phyloP scores from a whole-genome alignment of 805 yeast species.

The Candida yuanshanica region DNA sequence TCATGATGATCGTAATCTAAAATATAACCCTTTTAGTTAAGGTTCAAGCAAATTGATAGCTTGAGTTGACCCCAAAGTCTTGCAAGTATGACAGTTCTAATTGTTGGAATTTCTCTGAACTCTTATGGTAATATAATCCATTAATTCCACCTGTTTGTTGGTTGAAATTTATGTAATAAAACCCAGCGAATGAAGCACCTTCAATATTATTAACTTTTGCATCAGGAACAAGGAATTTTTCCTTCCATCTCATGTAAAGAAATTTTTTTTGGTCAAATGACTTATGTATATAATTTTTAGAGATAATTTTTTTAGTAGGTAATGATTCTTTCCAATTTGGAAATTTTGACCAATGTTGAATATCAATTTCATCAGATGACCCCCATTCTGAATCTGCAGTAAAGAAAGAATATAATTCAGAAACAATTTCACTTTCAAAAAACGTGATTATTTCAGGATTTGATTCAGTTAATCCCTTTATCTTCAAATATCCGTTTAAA shows the following conservation, averaged over 20 bases:
- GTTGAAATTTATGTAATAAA: slow-evolving; percentile 81
- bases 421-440: slow-evolving; percentile 62
- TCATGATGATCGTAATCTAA: too few relatives aligned
- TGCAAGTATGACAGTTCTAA: slow-evolving; percentile 40
- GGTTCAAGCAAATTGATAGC: background rate
- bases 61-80: background rate
- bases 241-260: slow-evolving; percentile 94
- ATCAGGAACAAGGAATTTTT: slow-evolving; percentile 79
- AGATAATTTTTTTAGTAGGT: slow-evolving; percentile 13
- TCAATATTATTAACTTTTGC: slow-evolving; percentile 47
- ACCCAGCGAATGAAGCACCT: slow-evolving; percentile 86
- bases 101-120: slow-evolving; percentile 74
- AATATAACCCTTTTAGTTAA: too few relatives aligned
- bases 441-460: slow-evolving; percentile 72
- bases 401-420: slow-evolving; percentile 44
- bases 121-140: slow-evolving; percentile 78
- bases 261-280: slow-evolving; percentile 37
- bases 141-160: slow-evolving; percentile 67
- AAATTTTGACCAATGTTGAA: slow-evolving; percentile 63
- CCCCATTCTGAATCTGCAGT: slow-evolving; percentile 42
- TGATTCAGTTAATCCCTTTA: slow-evolving; percentile 59
- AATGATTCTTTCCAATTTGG: slow-evolving; percentile 34
- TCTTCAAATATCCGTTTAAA: slow-evolving; percentile 60
- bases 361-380: slow-evolving; percentile 51
- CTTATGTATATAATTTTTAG: slow-evolving; percentile 18